Base-by-base conservation (phyloP, 2,329 filamentous ascomycete genomes). In the Paecilomyces sp. region DNA sequence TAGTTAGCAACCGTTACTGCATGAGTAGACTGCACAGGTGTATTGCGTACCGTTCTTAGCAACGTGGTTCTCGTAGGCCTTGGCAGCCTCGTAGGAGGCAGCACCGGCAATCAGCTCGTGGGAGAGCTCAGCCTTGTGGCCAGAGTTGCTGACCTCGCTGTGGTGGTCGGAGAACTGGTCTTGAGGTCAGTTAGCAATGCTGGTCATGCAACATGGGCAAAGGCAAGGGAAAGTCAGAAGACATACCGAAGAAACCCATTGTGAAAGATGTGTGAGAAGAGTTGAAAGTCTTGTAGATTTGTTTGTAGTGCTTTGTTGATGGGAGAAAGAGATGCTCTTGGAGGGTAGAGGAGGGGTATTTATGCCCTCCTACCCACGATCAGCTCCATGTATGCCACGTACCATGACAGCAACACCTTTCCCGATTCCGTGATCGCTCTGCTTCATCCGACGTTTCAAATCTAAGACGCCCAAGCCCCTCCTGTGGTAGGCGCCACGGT, bases 51-150 rank as follows among this genome's bases (percentile, higher is more conserved):
- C 89, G 69, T 91, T 82, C 54, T 76, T 77, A 66, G 86, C 86
- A 76, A 91, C 88, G 68, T 84, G 81, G 70, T 91, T 84, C 77
- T 92, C 89, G 69, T 88, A 92, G 31, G 88, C 79, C 80, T 91
- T 91, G 82, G 92, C 88, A 67, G 87, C 90, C 66, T 87, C 87
- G 72, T 91, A 94, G 63, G 87, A 85, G 57, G 89, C 90, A 58
- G 86, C 90, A 63, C 89, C 89, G 62, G 87, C 89, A 58, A 94
- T 74, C 57, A 91, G 71, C 79, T 94, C 90, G 75, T 94, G 90
- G 67, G 83, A 83, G 68, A 89, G 77, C 69, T 83, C 83, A 65
- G 83, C 80, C 74, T 90, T 75, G 77, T 90, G 81, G 59, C 80
- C 36, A 18, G 15, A 47, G 36, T 66, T 58, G 59, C 74, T 70